Evolutionary conservation across 768 basidiomycete genomes (phyloP), one percentile per base, ranked within the genome.

Genomic region (Rhodotorula paludigena): DNA sequence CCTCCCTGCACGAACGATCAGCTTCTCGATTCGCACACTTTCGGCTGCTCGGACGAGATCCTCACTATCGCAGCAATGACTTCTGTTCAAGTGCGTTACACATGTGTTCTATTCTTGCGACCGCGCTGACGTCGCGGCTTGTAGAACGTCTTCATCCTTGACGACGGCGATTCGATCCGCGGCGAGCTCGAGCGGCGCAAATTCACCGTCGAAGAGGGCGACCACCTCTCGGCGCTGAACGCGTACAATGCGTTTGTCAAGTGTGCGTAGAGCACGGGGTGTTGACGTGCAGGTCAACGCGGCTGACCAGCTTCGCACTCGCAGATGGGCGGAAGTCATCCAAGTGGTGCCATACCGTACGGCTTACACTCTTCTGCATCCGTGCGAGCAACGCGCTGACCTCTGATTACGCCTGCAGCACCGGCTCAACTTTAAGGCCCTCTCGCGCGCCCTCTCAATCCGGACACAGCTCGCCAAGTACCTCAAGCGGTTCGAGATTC

Each of bases 171-270:
- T 10, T 90, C 90, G 20, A 90, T 91, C 2, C 77, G 91, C 39
- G 92, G 89, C 7, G 94, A 98, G 78, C 80, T 98, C 21, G 93
- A 98, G 78, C 83, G 92, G 57, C 81, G 96, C 64, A 98, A 98
- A 77, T 98, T 98, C 74, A 98, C 92, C 0, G 92, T 93, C 0
- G 93, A 98, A 78, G 96, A 99, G 84, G 96, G 96, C 75, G 96
- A 99, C 76, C 96, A 99, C 77, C 81, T 98, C 30, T 97, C 96
- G 8, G 80, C 96, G 7, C 78, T 99, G 38, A 99, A 98, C 77
- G 93, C 86, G 8, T 98, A 92, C 80, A 98, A 97, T 77, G 92
- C 90, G 5, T 99, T 99, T 77, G 82, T 84, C 36, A 85, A 83
- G 76, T 89, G 88, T 77, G 88, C n/a, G 69, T 60, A 6, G n/a